Percentiles rank a stretch among this genome's conserved stretches.
Conservation (phyloP, 495 filamentous ascomycete genomes). For the Aeminium ludgeri region DNA sequence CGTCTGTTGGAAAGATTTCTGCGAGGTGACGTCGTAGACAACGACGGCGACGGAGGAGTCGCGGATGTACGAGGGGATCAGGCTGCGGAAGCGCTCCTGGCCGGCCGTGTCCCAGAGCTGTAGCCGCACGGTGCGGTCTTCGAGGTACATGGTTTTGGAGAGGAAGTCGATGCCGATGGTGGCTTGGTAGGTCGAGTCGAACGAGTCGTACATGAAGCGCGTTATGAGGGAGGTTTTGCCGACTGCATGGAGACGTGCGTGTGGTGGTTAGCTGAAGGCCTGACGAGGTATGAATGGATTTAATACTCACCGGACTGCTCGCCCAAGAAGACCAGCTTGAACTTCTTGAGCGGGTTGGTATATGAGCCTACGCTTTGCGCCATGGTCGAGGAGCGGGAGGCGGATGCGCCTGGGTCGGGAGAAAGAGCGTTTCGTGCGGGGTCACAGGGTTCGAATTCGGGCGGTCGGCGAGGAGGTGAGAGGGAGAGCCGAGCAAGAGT, state of each 20-base stretch:
- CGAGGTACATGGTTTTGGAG: conserved; percentile 99
- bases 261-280: conserved; percentile 1
- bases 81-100: conserved; percentile 87
- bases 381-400: too few species aligned
- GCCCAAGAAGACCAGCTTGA: conserved; percentile 94
- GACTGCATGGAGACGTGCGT: conserved; percentile 36
- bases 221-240: conserved; percentile 98
- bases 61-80: conserved; percentile 96
- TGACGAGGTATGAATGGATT: conserved; percentile 1
- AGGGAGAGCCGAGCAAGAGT: neutral
- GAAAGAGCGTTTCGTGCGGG: too few species aligned
- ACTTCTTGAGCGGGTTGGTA: conserved; percentile 99
- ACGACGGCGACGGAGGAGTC: conserved; percentile 94
- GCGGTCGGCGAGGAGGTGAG: too few species aligned
- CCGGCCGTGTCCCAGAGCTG: conserved; percentile 98
- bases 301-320: conserved; percentile 79
- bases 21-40: conserved; percentile 95
- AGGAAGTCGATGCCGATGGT: conserved; percentile 99
- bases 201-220: conserved; percentile 99
- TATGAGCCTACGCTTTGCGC: conserved; percentile 53
- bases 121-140: conserved; percentile 91
- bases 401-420: too few species aligned
- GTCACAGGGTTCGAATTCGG: too few species aligned
- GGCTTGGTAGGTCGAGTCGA: conserved; percentile 99
- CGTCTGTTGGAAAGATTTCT: conserved; percentile 92